Percentiles rank a stretch among this genome's conserved stretches.
phyloP scores from a whole-genome alignment of 208 protist species.

The Trypanosoma platydactyli region DNA sequence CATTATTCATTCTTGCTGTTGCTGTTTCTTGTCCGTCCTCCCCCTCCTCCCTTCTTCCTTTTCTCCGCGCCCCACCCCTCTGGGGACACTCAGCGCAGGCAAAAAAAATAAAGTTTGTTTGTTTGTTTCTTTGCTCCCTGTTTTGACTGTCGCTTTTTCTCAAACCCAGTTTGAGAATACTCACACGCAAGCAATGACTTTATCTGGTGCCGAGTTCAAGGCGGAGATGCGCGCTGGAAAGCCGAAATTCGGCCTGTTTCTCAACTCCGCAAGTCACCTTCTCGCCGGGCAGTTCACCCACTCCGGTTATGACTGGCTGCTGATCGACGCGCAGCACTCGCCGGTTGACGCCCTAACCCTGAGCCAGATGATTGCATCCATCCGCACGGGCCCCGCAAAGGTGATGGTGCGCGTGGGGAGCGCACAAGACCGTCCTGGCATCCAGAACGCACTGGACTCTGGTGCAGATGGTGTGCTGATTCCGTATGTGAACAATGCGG shows the following conservation, averaged over 20 bases:
- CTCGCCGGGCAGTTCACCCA: slow-evolving; percentile 81
- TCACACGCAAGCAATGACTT: slow-evolving; percentile 27
- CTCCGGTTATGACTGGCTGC: slow-evolving; percentile 83
- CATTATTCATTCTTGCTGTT: background rate
- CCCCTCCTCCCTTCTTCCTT: too few relatives aligned
- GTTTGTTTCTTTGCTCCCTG: background rate
- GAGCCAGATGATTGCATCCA: slow-evolving; percentile 62
- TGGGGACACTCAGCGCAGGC: too few relatives aligned
- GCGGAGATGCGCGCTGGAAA: slow-evolving; percentile 73
- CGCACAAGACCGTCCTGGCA: slow-evolving; percentile 72
- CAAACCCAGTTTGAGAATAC: background rate
- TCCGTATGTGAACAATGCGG: slow-evolving; percentile 78
- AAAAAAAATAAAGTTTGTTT: too few relatives aligned
- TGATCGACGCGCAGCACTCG: slow-evolving; percentile 78
- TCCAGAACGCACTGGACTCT: slow-evolving; percentile 75
- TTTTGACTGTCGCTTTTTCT: background rate
- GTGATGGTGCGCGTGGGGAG: slow-evolving; percentile 76
- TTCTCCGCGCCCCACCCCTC: too few relatives aligned
- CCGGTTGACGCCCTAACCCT: slow-evolving; percentile 58
- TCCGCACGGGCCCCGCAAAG: slow-evolving; percentile 60
- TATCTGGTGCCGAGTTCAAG: slow-evolving; percentile 78
- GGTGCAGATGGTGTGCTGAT: slow-evolving; percentile 81
- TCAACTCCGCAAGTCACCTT: slow-evolving; percentile 69
- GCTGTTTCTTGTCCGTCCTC: background rate
- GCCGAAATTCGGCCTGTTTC: slow-evolving; percentile 82